A percentile compares a stretch with the other conserved stretches of the same genome.
Conservation (phyloP, 2,329 filamentous ascomycete genomes). For the Alternaria viburni region DNA sequence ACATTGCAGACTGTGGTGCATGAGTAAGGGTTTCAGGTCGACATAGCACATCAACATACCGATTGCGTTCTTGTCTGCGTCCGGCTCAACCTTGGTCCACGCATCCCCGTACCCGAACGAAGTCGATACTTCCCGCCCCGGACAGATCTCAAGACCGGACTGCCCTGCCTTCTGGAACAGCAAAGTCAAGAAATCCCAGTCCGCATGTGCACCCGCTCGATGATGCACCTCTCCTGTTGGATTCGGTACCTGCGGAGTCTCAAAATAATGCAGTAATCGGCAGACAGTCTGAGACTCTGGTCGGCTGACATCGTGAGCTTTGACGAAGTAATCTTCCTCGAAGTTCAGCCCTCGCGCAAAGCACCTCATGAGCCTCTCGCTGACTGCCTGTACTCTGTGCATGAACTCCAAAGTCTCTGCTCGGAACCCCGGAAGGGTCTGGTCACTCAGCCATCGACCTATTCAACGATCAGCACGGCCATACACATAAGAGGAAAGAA, state of each 20-base stretch:
- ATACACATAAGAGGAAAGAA: background rate
- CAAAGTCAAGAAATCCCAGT: slow-evolving; percentile 68
- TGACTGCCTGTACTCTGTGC: slow-evolving; percentile 59
- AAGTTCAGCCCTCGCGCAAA: slow-evolving; percentile 65
- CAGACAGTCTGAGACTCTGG: slow-evolving; percentile 61
- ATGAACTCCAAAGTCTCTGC: slow-evolving; percentile 59
- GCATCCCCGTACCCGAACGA: slow-evolving; percentile 64
- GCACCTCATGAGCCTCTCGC: slow-evolving; percentile 64
- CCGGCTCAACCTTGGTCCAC: slow-evolving; percentile 66
- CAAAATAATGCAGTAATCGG: slow-evolving; percentile 63
- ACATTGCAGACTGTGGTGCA: slow-evolving; percentile 67
- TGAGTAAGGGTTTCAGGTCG: background rate
- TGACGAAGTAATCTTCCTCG: slow-evolving; percentile 62
- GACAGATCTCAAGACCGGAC: slow-evolving; percentile 69
- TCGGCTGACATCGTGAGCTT: slow-evolving; percentile 58
- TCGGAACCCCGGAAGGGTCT: slow-evolving; percentile 58
- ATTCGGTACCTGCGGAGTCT: slow-evolving; percentile 45
- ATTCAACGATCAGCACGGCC: background rate
- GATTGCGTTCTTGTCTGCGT: slow-evolving; percentile 20
- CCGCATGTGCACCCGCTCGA: slow-evolving; percentile 67
- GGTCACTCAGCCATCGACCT: slow-evolving; percentile 58
- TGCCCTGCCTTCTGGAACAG: slow-evolving; percentile 68
- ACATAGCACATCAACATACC: slow-evolving; percentile 7
- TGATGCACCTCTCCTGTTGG: slow-evolving; percentile 55
- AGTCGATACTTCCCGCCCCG: slow-evolving; percentile 66